Conservation (phyloP, 176 grass and related monocot genomes). For the Aegilops tauschii region DNA sequence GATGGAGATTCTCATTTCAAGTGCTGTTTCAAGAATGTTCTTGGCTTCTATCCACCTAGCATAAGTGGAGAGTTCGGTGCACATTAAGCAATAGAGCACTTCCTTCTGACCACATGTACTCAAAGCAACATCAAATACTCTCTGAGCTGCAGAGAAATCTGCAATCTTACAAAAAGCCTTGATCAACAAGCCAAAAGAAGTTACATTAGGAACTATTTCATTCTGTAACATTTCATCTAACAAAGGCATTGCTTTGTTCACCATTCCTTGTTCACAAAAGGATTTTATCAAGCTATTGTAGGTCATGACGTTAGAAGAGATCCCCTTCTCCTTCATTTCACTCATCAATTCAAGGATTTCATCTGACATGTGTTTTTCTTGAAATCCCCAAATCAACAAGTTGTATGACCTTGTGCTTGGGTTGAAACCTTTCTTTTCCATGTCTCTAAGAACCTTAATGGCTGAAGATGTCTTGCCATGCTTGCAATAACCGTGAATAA, state of each 20-base stretch:
- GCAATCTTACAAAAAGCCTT: slow-evolving; percentile 60
- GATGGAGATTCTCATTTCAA: slow-evolving; percentile 70
- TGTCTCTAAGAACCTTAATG: slow-evolving; percentile 86
- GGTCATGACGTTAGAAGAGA: slow-evolving; percentile 62
- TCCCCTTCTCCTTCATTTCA: slow-evolving; percentile 78
- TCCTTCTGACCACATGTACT: slow-evolving; percentile 77
- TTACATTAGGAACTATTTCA: slow-evolving; percentile 69
- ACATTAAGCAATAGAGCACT: slow-evolving; percentile 80
- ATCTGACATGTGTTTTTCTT: slow-evolving; percentile 57
- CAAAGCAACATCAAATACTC: slow-evolving; percentile 71
- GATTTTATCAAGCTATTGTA: slow-evolving; percentile 86
- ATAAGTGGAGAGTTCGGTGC: slow-evolving; percentile 54
- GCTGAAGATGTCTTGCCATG: slow-evolving; percentile 74
- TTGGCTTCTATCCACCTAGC: slow-evolving; percentile 63
- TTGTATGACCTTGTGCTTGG: slow-evolving; percentile 91
- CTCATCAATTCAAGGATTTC: slow-evolving; percentile 81
- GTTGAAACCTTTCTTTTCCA: slow-evolving; percentile 85
- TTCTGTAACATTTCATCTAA: slow-evolving; percentile 93
- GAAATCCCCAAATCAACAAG: slow-evolving; percentile 81
- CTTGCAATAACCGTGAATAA: slow-evolving; percentile 75
- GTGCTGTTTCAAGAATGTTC: slow-evolving; percentile 57
- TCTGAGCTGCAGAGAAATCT: slow-evolving; percentile 69
- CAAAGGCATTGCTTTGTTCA: slow-evolving; percentile 61
- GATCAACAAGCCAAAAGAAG: slow-evolving; percentile 82
- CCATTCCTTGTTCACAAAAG: slow-evolving; percentile 61